Percentiles rank a stretch among this genome's conserved stretches.
These are phyloP conservation scores for Phytophthora sp. DNA, from an alignment of 352 stramenopile species.

Conservation along the genomic window DNA sequence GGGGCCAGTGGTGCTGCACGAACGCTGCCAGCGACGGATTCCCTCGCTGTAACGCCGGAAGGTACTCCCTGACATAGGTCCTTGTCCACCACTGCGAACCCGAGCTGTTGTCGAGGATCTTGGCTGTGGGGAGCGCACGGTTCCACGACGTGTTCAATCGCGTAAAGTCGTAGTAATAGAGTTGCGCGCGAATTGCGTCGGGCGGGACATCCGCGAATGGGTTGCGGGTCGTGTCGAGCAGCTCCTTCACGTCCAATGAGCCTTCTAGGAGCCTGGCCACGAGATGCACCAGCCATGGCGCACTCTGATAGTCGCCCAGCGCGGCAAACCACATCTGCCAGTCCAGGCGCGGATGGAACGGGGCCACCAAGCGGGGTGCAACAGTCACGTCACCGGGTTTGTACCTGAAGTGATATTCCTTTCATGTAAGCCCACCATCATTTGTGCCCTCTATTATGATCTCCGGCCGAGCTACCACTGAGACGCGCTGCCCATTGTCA, in stretches of 20 bases:
- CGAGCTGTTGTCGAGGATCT: slow-evolving; percentile 31
- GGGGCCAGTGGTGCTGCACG: slow-evolving; percentile 43
- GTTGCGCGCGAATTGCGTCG: slow-evolving; percentile 53
- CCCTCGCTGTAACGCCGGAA: slow-evolving; percentile 46
- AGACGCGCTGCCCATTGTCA: slow-evolving; percentile 31
- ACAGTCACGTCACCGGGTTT: slow-evolving; percentile 75
- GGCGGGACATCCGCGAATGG: slow-evolving; percentile 53
- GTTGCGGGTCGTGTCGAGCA: slow-evolving; percentile 70
- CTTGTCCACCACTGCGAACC: slow-evolving; percentile 56
- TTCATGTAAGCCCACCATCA: slow-evolving; percentile 65
- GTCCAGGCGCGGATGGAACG: slow-evolving; percentile 82
- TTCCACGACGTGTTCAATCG: slow-evolving; percentile 70
- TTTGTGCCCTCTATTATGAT: slow-evolving; percentile 85
- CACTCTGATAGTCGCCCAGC: slow-evolving; percentile 74
- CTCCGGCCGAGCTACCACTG: slow-evolving; percentile 85
- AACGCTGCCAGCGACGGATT: slow-evolving; percentile 55
- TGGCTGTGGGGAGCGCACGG: slow-evolving; percentile 30
- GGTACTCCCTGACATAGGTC: slow-evolving; percentile 42
- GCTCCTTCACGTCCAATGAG: slow-evolving; percentile 57
- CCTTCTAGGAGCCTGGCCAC: slow-evolving; percentile 81
- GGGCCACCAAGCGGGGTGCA: slow-evolving; percentile 40
- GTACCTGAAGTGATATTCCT: slow-evolving; percentile 83
- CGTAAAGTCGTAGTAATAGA: slow-evolving; percentile 92
- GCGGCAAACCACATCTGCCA: slow-evolving; percentile 96
- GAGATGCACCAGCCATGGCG: slow-evolving; percentile 90